Evolutionary conservation across 352 stramenopile species (phyloP).

Genomic region (Phytophthora pinifolia): DNA sequence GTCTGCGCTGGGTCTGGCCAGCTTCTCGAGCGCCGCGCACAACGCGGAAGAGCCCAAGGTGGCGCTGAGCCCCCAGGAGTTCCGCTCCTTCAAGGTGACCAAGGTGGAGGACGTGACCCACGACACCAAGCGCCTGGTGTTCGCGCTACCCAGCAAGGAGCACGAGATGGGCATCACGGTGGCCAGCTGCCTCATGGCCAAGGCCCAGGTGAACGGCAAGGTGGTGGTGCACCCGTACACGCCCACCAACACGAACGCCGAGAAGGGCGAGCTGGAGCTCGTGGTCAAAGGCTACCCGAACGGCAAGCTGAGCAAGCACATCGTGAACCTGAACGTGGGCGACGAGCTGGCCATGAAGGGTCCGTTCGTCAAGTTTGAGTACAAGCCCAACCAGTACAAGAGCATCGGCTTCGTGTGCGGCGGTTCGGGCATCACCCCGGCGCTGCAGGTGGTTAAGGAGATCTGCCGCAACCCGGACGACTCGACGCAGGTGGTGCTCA

Average conservation of each 20-base stretch:
- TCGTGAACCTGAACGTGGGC: conserved; percentile 69
- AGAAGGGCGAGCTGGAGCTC: conserved; percentile 75
- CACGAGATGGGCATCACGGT: conserved; percentile 69
- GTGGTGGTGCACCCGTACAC: conserved; percentile 83
- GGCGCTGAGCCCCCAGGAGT: conserved; percentile 58
- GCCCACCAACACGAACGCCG: conserved; percentile 69
- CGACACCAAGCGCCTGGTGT: conserved; percentile 63
- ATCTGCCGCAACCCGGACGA: conserved; percentile 77
- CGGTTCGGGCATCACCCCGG: conserved; percentile 82
- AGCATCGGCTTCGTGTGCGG: conserved; percentile 78
- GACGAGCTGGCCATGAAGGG: conserved; percentile 87
- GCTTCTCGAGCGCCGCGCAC: conserved; percentile 24
- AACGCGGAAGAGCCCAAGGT: conserved; percentile 44
- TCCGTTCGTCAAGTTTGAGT: conserved; percentile 84
- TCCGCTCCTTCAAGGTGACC: conserved; percentile 61
- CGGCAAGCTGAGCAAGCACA: conserved; percentile 84
- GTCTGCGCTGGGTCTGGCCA: conserved; percentile 34
- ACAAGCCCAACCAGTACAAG: conserved; percentile 83
- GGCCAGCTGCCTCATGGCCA: conserved; percentile 64
- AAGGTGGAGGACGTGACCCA: conserved; percentile 63
- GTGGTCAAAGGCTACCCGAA: conserved; percentile 87
- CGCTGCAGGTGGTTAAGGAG: conserved; percentile 76
- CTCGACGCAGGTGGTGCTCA: conserved; percentile 72
- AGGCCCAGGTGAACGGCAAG: conserved; percentile 61
- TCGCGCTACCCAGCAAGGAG: conserved; percentile 51